Evolutionary conservation across 495 filamentous ascomycete genomes (phyloP).

Genomic region (Neurospora sp.): DNA sequence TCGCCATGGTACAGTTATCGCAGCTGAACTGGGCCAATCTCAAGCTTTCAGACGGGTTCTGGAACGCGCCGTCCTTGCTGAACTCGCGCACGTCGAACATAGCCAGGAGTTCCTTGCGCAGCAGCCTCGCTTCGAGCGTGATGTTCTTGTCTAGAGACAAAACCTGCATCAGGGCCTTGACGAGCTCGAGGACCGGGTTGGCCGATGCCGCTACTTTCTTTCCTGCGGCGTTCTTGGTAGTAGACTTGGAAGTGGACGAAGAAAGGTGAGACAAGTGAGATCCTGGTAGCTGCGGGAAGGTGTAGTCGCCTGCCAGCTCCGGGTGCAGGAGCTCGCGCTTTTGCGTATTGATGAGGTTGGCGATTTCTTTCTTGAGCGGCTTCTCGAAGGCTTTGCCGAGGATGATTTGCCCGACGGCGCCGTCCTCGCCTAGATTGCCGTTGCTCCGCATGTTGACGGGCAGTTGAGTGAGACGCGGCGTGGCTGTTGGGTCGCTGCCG

Average conservation of each 20-base stretch:
- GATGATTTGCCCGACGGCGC: slow-evolving; percentile 41
- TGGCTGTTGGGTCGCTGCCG: slow-evolving; percentile 37
- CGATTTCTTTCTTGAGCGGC: slow-evolving; percentile 81
- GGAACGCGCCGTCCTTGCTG: slow-evolving; percentile 72
- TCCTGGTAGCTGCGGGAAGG: slow-evolving; percentile 77
- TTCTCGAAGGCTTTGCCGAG: slow-evolving; percentile 74
- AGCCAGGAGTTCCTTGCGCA: slow-evolving; percentile 79
- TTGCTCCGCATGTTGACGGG: slow-evolving; percentile 31
- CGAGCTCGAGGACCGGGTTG: slow-evolving; percentile 80
- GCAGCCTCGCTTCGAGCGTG: slow-evolving; percentile 70
- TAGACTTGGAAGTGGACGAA: neutral
- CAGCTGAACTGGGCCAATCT: slow-evolving; percentile 70
- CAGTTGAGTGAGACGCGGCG: slow-evolving; percentile 72
- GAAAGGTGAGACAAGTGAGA: slow-evolving; percentile 39
- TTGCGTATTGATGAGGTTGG: slow-evolving; percentile 65
- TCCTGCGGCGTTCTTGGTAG: neutral
- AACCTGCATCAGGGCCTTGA: slow-evolving; percentile 85
- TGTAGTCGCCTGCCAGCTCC: slow-evolving; percentile 76
- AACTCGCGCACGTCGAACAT: slow-evolving; percentile 94
- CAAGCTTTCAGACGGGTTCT: slow-evolving; percentile 71
- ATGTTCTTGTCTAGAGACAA: slow-evolving; percentile 81
- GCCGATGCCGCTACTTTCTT: slow-evolving; percentile 31
- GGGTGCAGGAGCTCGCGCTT: slow-evolving; percentile 85
- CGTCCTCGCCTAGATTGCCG: slow-evolving; percentile 46
- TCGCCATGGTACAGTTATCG: slow-evolving; percentile 73